These are phyloP conservation scores for Misopates orontium DNA, from an alignment of 257 asterid species.

Conservation along the genomic window DNA sequence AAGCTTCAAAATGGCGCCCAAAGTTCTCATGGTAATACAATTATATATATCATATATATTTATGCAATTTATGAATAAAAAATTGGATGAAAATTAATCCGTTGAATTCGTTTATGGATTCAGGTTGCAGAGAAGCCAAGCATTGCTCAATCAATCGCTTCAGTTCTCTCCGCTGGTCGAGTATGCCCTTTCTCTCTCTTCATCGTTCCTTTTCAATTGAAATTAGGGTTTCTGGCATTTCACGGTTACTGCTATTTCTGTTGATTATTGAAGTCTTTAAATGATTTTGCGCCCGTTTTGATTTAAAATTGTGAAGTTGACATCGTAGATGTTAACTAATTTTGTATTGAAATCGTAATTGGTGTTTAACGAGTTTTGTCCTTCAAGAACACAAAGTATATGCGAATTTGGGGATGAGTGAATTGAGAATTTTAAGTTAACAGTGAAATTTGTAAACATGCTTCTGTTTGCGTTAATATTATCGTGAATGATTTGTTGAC, in stretches of 20 bases:
- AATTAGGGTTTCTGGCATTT: not conserved
- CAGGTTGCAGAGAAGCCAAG: conserved; percentile 98
- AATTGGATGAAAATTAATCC: not conserved
- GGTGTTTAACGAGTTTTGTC: not conserved
- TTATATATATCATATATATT: not conserved
- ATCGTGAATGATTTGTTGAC: too few relatives aligned
- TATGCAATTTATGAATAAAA: not conserved
- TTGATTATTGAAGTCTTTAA: not conserved
- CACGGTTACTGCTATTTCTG: not conserved
- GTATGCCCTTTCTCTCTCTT: conserved; percentile 36
- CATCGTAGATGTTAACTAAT: not conserved
- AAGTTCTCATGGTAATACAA: conserved; percentile 55
- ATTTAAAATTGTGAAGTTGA: not conserved
- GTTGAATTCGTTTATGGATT: conserved; percentile 5
- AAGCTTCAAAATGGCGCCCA: conserved; percentile 43
- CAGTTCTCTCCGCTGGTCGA: conserved; percentile 75
- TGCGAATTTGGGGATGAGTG: not conserved
- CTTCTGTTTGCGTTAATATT: not conserved
- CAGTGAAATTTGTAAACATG: not conserved
- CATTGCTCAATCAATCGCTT: conserved; percentile 82
- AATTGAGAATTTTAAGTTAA: too few relatives aligned
- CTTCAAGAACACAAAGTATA: not conserved
- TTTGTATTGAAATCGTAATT: not conserved
- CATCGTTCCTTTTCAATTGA: not conserved
- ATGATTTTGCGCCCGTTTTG: conserved; percentile 4